Evolutionary conservation across 257 asterid genomes (phyloP).

Genomic region (Solanum piurae): DNA sequence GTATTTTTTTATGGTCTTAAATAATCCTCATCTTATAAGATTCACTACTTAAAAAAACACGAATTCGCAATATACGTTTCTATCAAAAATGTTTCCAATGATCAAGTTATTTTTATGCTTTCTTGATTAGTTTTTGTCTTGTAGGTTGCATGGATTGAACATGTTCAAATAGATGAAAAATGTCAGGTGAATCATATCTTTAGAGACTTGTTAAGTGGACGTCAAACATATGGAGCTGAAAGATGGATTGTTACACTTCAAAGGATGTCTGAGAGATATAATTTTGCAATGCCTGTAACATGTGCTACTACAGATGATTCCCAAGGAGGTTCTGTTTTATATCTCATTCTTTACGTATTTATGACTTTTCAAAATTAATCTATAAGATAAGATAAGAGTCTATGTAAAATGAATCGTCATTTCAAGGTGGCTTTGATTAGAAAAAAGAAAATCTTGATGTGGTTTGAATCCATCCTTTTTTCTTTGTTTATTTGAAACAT

Average conservation of each 20-base stretch:
- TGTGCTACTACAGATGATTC: slow-evolving; percentile 16
- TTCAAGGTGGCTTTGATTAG: background rate
- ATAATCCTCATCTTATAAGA: background rate
- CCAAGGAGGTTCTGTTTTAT: slow-evolving; percentile 34
- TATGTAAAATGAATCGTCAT: background rate
- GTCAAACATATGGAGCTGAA: slow-evolving; percentile 57
- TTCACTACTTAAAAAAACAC: background rate
- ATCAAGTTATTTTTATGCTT: background rate
- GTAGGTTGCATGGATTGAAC: slow-evolving; percentile 76
- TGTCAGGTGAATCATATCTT: slow-evolving; percentile 36
- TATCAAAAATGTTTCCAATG: background rate
- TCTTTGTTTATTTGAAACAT: background rate
- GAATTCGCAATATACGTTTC: background rate
- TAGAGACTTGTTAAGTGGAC: slow-evolving; percentile 36
- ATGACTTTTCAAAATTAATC: background rate
- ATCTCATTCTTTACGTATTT: background rate
- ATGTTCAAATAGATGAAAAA: slow-evolving; percentile 65
- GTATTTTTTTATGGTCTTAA: background rate
- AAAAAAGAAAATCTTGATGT: background rate
- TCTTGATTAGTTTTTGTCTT: background rate
- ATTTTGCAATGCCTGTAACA: slow-evolving; percentile 25
- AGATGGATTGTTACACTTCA: slow-evolving; percentile 52
- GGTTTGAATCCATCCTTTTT: background rate
- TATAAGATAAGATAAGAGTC: background rate
- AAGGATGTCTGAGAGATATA: slow-evolving; percentile 51